Evolutionary conservation across 345 rosid genomes (phyloP).

Genomic region (Alliaria petiolata): DNA sequence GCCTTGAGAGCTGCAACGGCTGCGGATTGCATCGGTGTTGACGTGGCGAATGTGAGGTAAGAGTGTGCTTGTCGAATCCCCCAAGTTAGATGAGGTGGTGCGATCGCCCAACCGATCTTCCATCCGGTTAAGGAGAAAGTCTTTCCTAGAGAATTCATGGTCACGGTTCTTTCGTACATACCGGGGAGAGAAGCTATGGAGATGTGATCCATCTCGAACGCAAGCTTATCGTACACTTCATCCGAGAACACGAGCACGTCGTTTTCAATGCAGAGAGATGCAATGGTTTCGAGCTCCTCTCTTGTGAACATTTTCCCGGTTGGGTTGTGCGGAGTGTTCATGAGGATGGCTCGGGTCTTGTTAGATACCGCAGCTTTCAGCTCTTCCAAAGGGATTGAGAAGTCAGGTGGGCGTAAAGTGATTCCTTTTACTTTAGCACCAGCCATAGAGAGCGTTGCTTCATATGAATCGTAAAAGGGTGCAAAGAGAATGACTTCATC

Average conservation of each 20-base stretch:
- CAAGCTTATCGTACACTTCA: constrained; percentile 92
- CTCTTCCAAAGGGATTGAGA: constrained; percentile 64
- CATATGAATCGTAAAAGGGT: constrained; percentile 90
- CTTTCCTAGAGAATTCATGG: constrained; percentile 91
- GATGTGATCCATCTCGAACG: constrained; percentile 89
- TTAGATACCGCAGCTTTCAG: constrained; percentile 67
- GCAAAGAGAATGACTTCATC: constrained; percentile 94
- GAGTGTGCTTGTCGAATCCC: constrained; percentile 92
- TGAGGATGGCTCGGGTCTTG: constrained; percentile 75
- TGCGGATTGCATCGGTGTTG: constrained; percentile 82
- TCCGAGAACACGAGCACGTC: constrained; percentile 80
- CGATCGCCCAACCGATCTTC: constrained; percentile 99
- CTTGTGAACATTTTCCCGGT: constrained; percentile 91
- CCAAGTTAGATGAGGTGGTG: constrained; percentile 87
- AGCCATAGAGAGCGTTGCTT: constrained; percentile 97
- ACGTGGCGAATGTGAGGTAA: constrained; percentile 83
- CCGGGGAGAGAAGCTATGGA: constrained; percentile 93
- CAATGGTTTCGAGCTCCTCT: constrained; percentile 66
- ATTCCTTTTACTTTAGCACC: constrained; percentile 79
- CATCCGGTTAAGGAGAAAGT: constrained; percentile 94
- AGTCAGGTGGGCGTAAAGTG: constrained; percentile 79
- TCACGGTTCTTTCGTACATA: constrained; percentile 86
- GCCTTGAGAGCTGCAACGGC: constrained; percentile 67
- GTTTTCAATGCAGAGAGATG: constrained; percentile 78
- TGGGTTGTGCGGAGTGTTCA: constrained; percentile 93